These are phyloP conservation scores for Aspergillus terreus DNA, from an alignment of 2,329 filamentous ascomycete genomes.

Conservation along the genomic window DNA sequence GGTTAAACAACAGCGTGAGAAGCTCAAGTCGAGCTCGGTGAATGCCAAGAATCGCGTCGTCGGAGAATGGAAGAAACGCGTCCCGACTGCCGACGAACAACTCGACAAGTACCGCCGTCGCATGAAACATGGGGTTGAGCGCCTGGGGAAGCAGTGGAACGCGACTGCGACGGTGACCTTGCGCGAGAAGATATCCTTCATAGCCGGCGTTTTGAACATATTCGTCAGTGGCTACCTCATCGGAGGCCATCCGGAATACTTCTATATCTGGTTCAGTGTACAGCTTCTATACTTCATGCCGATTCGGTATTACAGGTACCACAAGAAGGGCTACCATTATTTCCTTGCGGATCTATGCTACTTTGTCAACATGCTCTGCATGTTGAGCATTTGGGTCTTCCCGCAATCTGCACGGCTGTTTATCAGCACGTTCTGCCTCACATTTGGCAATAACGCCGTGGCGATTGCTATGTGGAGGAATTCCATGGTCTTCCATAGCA, in stretches of 20 bases:
- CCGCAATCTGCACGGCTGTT: conserved; percentile 87
- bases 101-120: conserved; percentile 84
- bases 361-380: conserved; percentile 85
- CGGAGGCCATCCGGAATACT: conserved; percentile 77
- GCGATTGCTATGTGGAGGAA: conserved; percentile 99
- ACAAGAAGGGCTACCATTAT: conserved; percentile 89
- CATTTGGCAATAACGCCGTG: conserved; percentile 93
- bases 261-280: conserved; percentile 87
- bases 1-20: conserved; percentile 77
- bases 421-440: conserved; percentile 85
- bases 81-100: conserved; percentile 86
- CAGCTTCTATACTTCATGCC: conserved; percentile 96
- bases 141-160: conserved; percentile 79
- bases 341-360: conserved; percentile 97
- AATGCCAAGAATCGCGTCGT: conserved; percentile 85
- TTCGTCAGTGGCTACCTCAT: conserved; percentile 95
- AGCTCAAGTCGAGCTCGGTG: conserved; percentile 69
- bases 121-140: conserved; percentile 86
- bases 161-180: conserved; percentile 83
- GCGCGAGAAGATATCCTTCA: conserved; percentile 93
- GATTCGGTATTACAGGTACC: conserved; percentile 87
- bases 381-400: conserved; percentile 85
- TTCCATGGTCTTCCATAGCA: conserved; percentile 94
- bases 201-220: conserved; percentile 93
- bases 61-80: conserved; percentile 83